Evolutionary conservation across 2,329 filamentous ascomycete species (phyloP).

Genomic region (Cladophialophora immunda): DNA sequence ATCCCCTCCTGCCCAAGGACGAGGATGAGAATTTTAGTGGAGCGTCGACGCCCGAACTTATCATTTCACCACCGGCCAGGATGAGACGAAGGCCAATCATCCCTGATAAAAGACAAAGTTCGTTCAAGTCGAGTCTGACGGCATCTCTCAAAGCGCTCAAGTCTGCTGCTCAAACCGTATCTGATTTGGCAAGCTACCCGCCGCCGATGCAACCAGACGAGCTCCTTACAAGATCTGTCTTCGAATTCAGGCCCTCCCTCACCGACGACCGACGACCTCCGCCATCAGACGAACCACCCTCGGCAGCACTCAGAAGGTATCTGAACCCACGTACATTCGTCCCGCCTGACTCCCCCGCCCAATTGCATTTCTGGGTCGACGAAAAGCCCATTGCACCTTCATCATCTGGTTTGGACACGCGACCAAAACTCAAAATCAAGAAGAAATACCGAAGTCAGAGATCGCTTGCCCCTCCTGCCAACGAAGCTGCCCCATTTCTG

Average conservation of each 20-base stretch:
- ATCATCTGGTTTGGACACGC: not conserved
- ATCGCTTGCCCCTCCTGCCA: slow-evolving; percentile 4
- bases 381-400: slow-evolving; percentile 33
- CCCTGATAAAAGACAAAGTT: slow-evolving; percentile 46
- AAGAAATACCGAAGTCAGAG: slow-evolving; percentile 40
- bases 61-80: slow-evolving; percentile 40
- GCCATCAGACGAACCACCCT: slow-evolving; percentile 61
- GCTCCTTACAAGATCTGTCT: slow-evolving; percentile 65
- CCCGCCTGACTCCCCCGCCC: slow-evolving; percentile 50
- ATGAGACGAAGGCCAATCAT: slow-evolving; percentile 33
- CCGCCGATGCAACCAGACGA: slow-evolving; percentile 64
- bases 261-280: slow-evolving; percentile 69
- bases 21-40: slow-evolving; percentile 39
- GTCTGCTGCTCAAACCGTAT: slow-evolving; percentile 68
- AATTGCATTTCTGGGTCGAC: slow-evolving; percentile 56
- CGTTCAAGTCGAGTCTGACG: slow-evolving; percentile 71
- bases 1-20: slow-evolving; percentile 62
- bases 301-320: slow-evolving; percentile 66
- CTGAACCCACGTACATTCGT: slow-evolving; percentile 59
- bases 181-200: slow-evolving; percentile 63
- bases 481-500: slow-evolving; percentile 9
- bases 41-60: slow-evolving; percentile 27
- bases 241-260: slow-evolving; percentile 65
- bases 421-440: slow-evolving; percentile 34
- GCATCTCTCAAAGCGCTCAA: slow-evolving; percentile 69